Conservation (phyloP, 139 green algal species). For the Mesotaenium endlicherianum region DNA sequence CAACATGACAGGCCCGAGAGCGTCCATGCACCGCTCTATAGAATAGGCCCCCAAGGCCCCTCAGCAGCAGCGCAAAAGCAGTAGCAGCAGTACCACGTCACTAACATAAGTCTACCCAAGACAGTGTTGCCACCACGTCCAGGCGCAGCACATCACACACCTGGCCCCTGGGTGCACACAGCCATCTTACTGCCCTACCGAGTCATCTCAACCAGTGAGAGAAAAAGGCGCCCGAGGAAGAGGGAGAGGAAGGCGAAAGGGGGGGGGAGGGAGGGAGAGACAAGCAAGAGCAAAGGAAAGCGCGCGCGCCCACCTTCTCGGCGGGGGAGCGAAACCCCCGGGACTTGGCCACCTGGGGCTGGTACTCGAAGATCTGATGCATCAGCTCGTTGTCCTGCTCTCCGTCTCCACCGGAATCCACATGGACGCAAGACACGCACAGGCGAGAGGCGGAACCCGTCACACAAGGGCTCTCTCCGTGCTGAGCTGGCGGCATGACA, state of each 20-base stretch:
- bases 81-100: no score
- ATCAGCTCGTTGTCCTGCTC: constrained; percentile 35
- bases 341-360: background rate
- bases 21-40: no score
- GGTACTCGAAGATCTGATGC: constrained; percentile 38
- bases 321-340: background rate
- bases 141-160: background rate
- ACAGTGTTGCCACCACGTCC: background rate
- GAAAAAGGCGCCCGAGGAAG: background rate
- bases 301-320: constrained; percentile 3
- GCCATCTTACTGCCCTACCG: background rate
- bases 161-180: background rate
- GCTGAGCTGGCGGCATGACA: background rate
- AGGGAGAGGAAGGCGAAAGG: background rate
- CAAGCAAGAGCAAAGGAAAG: background rate
- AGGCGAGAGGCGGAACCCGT: background rate
- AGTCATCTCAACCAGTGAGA: background rate
- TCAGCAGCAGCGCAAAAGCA: no score
- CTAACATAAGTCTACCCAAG: no score
- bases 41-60: background rate
- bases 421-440: background rate
- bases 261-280: background rate
- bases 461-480: background rate
- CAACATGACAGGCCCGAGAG: no score
- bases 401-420: background rate